A percentile compares a stretch with the other conserved stretches of the same genome.
phyloP scores from a whole-genome alignment of 2,329 filamentous ascomycete species.

The Dryadomyces quercus-mongolicae region DNA sequence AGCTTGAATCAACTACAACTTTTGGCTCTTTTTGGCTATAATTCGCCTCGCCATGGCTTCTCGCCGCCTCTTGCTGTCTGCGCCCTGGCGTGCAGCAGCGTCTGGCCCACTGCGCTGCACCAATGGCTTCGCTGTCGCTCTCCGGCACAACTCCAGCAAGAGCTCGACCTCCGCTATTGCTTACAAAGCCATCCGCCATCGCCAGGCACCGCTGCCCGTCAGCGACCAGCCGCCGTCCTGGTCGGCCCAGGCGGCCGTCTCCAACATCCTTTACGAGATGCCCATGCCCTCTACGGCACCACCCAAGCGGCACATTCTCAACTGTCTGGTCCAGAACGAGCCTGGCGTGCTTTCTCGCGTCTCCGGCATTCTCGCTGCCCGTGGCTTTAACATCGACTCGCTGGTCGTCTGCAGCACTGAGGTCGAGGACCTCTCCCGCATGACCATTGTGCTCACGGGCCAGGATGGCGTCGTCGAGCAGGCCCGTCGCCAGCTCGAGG shows the following conservation, averaged over 20 bases:
- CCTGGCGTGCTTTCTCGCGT: constrained; percentile 93
- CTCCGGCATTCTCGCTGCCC: constrained; percentile 87
- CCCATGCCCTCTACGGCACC: constrained; percentile 72
- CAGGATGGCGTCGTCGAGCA: constrained; percentile 97
- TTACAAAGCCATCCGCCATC: constrained; percentile 92
- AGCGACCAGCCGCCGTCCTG: constrained; percentile 64
- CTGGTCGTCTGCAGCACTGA: constrained; percentile 97
- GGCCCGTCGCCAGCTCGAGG: constrained; percentile 86
- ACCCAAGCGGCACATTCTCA: constrained; percentile 89
- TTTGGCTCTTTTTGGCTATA: neutral
- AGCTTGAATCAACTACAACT: too few species aligned
- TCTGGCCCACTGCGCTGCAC: neutral
- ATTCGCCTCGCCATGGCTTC: constrained; percentile 6
- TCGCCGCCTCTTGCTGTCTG: constrained; percentile 4
- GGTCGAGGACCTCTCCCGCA: constrained; percentile 89
- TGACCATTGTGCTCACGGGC: constrained; percentile 95
- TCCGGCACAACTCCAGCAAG: constrained; percentile 31
- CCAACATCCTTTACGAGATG: constrained; percentile 97
- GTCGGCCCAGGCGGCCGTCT: constrained; percentile 90
- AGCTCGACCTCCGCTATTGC: constrained; percentile 87
- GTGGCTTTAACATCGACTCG: constrained; percentile 98
- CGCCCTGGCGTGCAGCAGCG: neutral
- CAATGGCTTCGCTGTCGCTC: constrained; percentile 11
- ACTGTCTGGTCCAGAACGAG: constrained; percentile 98
- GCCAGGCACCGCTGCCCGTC: constrained; percentile 73